phyloP scores from a whole-genome alignment of 257 asterid species.

The Gentiana macrophylla region DNA sequence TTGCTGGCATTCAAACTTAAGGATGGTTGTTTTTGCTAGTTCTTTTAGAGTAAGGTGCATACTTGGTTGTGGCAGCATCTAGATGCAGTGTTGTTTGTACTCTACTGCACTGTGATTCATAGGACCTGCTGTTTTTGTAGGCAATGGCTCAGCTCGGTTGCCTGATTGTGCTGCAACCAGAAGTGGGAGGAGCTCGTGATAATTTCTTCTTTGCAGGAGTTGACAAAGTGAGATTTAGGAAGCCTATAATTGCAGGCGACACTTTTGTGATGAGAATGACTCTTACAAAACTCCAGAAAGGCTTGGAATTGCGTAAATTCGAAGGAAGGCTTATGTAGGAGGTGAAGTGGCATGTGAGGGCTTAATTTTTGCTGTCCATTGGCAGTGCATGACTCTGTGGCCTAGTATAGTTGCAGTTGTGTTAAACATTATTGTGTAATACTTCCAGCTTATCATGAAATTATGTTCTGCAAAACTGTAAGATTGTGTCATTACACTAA shows the following conservation, averaged over 20 bases:
- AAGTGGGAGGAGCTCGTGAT: constrained; percentile 71
- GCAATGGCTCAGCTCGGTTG: constrained; percentile 99
- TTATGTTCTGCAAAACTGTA: neutral
- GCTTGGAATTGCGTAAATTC: constrained; percentile 91
- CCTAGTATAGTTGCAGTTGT: neutral
- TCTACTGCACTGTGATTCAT: constrained; percentile 2
- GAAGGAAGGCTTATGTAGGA: constrained; percentile 90
- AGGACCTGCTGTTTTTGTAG: constrained; percentile 22
- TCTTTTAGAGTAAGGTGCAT: neutral
- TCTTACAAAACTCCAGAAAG: constrained; percentile 66
- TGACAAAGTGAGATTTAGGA: constrained; percentile 80
- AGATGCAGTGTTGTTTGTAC: neutral
- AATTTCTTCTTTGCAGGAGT: constrained; percentile 86
- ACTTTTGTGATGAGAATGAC: constrained; percentile 85
- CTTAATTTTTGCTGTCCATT: constrained; percentile 85
- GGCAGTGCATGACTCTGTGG: constrained; percentile 30
- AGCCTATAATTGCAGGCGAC: constrained; percentile 84
- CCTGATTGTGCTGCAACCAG: constrained; percentile 73
- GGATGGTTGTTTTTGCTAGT: too few relatives aligned
- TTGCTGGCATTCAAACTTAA: too few relatives aligned
- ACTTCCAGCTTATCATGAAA: neutral
- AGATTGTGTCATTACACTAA: too few relatives aligned
- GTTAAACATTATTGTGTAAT: constrained; percentile 3
- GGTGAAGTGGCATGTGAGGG: constrained; percentile 87
- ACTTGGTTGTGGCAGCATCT: neutral